Conservation (phyloP, 2,329 filamentous ascomycete species). For the Pyricularia grisea region DNA sequence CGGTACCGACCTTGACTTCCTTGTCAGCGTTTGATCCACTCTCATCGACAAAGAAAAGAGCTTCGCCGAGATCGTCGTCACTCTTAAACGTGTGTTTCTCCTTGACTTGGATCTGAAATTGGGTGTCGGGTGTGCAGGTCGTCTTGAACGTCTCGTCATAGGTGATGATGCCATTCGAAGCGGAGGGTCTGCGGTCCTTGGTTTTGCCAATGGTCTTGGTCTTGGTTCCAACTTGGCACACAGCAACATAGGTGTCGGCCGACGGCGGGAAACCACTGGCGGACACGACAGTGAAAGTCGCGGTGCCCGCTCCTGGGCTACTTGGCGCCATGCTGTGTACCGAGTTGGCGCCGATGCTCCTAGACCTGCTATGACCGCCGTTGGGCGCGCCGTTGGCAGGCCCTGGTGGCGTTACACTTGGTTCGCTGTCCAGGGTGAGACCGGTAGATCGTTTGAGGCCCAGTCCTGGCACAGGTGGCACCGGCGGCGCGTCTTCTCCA, state of each 20-base stretch:
- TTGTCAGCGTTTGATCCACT: conserved; percentile 59
- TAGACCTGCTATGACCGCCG: conserved; percentile 37
- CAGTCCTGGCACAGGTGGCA: conserved; percentile 8
- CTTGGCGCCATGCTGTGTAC: conserved; percentile 52
- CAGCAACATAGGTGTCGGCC: conserved; percentile 67
- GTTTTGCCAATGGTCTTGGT: conserved; percentile 83
- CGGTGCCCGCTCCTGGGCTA: conserved; percentile 57
- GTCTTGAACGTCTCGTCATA: conserved; percentile 77
- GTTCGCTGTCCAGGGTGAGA: conserved; percentile 22
- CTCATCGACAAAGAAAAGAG: conserved; percentile 87
- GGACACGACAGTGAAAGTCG: conserved; percentile 70
- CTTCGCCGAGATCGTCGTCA: conserved; percentile 77
- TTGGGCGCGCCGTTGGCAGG: conserved; percentile 14
- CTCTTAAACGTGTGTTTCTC: conserved; percentile 78
- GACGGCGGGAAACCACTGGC: conserved; percentile 68
- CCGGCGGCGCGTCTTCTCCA: conserved; percentile 25
- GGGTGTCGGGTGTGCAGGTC: conserved; percentile 67
- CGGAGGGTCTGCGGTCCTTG: conserved; percentile 67
- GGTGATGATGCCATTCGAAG: conserved; percentile 47
- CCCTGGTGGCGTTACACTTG: conserved; percentile 19
- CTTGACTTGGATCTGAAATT: conserved; percentile 80
- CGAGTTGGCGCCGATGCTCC: conserved; percentile 56
- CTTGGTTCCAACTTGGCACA: conserved; percentile 60
- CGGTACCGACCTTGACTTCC: conserved; percentile 62
- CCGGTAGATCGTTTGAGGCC: conserved; percentile 32